Conservation (phyloP, 495 filamentous ascomycete species). For the Xylaria castorea region DNA sequence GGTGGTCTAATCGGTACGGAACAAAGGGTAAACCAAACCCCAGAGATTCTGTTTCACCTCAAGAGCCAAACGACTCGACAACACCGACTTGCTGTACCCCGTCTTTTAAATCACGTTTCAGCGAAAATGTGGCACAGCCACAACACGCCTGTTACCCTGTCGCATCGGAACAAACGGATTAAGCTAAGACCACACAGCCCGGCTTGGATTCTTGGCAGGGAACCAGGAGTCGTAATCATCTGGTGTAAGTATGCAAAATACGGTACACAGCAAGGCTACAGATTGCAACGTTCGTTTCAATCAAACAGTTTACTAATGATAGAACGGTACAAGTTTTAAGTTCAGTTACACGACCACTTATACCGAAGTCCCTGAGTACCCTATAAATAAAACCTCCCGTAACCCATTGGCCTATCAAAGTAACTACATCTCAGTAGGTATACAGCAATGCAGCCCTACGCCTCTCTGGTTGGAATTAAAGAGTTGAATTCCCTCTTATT, state of each 20-base stretch:
- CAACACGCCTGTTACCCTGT: slow-evolving; percentile 7
- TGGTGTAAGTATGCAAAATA: neutral
- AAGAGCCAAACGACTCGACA: neutral
- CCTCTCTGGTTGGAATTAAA: neutral
- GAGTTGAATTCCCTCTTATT: neutral
- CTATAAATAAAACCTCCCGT: neutral
- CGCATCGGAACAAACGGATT: slow-evolving; percentile 10
- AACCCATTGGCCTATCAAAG: neutral
- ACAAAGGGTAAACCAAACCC: neutral
- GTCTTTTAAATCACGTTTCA: slow-evolving; percentile 23
- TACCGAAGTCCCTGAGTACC: neutral
- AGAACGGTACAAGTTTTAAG: neutral
- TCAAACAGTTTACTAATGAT: neutral
- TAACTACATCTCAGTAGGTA: too few species aligned
- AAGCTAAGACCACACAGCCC: neutral
- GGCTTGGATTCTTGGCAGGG: slow-evolving; percentile 7
- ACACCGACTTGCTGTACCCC: slow-evolving; percentile 9
- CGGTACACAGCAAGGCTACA: neutral
- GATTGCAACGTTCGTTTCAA: neutral
- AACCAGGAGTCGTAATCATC: slow-evolving; percentile 1
- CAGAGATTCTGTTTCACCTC: slow-evolving; percentile 7
- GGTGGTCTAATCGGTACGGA: neutral
- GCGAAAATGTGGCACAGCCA: slow-evolving; percentile 1
- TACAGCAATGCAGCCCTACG: too few species aligned
- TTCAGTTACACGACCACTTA: neutral